A percentile compares a stretch with the other conserved stretches of the same genome.
Conservation (phyloP, 108 stramenopile genomes). For the Asterionellopsis glacialis region DNA sequence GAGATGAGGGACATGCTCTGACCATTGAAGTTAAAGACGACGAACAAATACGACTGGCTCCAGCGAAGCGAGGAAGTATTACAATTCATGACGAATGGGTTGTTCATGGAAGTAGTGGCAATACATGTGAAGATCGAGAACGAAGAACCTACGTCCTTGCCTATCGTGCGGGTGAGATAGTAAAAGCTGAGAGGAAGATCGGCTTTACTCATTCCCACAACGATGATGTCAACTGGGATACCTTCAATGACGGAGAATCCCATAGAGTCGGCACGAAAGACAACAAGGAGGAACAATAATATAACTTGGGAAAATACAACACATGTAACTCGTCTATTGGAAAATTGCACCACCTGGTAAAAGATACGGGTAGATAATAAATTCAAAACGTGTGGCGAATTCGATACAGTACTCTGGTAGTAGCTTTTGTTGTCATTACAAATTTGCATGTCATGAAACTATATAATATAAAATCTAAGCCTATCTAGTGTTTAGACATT, state of each 20-base stretch:
- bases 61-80: conserved; percentile 34
- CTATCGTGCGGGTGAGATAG: conserved; percentile 40
- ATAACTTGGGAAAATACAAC: not conserved
- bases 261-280: not conserved
- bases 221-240: conserved; percentile 63
- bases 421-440: too few species aligned
- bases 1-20: conserved; percentile 61
- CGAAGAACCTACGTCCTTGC: conserved; percentile 63
- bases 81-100: conserved; percentile 66
- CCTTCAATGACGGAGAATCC: conserved; percentile 36
- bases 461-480: not conserved
- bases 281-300: not conserved
- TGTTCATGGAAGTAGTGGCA: conserved; percentile 58
- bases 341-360: too few species aligned
- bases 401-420: too few species aligned
- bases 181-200: conserved; percentile 44
- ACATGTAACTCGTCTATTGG: too few species aligned
- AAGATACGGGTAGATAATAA: too few species aligned
- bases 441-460: too few species aligned
- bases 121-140: conserved; percentile 28
- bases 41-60: conserved; percentile 28
- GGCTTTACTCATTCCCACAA: conserved; percentile 71
- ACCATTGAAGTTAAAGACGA: conserved; percentile 32
- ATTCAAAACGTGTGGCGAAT: not conserved
- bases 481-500: conserved; percentile 51